phyloP scores from a whole-genome alignment of 352 stramenopile species.

The Pythium phragmiticola region DNA sequence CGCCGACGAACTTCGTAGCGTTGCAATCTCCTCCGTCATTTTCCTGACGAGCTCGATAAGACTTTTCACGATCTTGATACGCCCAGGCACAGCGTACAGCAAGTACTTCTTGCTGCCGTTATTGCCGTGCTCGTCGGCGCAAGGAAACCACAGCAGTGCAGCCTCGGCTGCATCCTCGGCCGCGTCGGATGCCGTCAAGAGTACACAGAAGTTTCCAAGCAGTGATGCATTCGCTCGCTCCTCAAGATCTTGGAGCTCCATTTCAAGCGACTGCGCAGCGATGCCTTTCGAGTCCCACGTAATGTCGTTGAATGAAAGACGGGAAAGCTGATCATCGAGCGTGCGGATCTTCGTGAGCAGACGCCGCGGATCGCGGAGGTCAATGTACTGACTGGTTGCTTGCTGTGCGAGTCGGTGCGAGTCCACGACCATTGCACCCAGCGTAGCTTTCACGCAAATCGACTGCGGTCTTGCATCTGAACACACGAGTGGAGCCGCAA shows the following conservation, averaged over 20 bases:
- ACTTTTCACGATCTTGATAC: constrained; percentile 68
- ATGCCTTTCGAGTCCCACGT: constrained; percentile 59
- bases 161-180: constrained; percentile 13
- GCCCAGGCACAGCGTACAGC: constrained; percentile 59
- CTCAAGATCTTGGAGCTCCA: constrained; percentile 61
- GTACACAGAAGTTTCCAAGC: constrained; percentile 32
- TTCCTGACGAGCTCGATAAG: constrained; percentile 46
- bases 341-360: constrained; percentile 3
- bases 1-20: constrained; percentile 22
- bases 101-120: constrained; percentile 32
- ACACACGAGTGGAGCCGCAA: constrained; percentile 39
- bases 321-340: constrained; percentile 14
- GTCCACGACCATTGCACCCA: constrained; percentile 55
- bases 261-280: constrained; percentile 48
- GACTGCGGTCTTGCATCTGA: constrained; percentile 22
- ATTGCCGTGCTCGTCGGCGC: neutral
- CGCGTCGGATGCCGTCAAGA: constrained; percentile 25
- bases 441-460: constrained; percentile 45
- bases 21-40: constrained; percentile 46
- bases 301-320: constrained; percentile 43
- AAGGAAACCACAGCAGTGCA: constrained; percentile 44
- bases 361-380: constrained; percentile 1
- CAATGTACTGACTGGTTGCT: constrained; percentile 16
- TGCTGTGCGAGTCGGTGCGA: constrained; percentile 55
- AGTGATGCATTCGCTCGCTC: constrained; percentile 26